Conservation (phyloP, 2,329 filamentous ascomycete species). For the Curvularia spicifera region DNA sequence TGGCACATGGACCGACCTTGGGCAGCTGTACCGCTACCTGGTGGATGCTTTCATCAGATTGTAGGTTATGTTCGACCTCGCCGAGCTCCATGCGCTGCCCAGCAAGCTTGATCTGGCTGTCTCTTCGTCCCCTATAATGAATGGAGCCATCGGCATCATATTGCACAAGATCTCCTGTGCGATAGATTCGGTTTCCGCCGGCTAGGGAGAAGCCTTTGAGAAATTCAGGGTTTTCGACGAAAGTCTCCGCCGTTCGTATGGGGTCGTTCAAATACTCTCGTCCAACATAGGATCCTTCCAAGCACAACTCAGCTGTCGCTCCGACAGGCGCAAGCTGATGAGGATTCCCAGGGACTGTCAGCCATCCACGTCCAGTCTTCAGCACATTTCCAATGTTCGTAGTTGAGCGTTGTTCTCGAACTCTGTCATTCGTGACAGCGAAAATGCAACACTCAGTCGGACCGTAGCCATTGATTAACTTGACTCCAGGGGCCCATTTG, state of each 20-base stretch:
- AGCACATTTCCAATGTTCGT: slow-evolving; percentile 36
- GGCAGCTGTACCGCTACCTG: slow-evolving; percentile 54
- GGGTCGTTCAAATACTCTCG: slow-evolving; percentile 42
- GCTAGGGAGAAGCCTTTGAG: slow-evolving; percentile 23
- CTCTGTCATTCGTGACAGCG: slow-evolving; percentile 34
- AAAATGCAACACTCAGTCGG: slow-evolving; percentile 40
- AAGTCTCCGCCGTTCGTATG: slow-evolving; percentile 34
- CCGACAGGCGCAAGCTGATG: slow-evolving; percentile 41
- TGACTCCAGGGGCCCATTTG: slow-evolving; percentile 34
- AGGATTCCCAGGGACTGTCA: slow-evolving; percentile 35
- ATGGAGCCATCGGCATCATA: slow-evolving; percentile 40
- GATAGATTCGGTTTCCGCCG: slow-evolving; percentile 33
- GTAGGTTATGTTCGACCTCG: slow-evolving; percentile 43
- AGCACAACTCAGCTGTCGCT: slow-evolving; percentile 39
- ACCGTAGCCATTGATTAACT: slow-evolving; percentile 40
- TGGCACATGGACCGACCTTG: slow-evolving; percentile 50
- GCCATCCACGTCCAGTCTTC: slow-evolving; percentile 36
- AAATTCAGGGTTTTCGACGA: slow-evolving; percentile 35
- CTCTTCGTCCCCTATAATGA: slow-evolving; percentile 40
- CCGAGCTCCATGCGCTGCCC: slow-evolving; percentile 47
- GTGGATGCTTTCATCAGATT: slow-evolving; percentile 38
- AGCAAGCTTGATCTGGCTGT: slow-evolving; percentile 46
- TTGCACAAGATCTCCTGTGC: slow-evolving; percentile 44
- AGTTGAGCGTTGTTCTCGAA: slow-evolving; percentile 28
- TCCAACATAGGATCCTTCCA: slow-evolving; percentile 42